Evolutionary conservation across 1,284 basidiomycete genomes (phyloP), one percentile per base, ranked within the genome.

Genomic region (Tilletia indica): DNA sequence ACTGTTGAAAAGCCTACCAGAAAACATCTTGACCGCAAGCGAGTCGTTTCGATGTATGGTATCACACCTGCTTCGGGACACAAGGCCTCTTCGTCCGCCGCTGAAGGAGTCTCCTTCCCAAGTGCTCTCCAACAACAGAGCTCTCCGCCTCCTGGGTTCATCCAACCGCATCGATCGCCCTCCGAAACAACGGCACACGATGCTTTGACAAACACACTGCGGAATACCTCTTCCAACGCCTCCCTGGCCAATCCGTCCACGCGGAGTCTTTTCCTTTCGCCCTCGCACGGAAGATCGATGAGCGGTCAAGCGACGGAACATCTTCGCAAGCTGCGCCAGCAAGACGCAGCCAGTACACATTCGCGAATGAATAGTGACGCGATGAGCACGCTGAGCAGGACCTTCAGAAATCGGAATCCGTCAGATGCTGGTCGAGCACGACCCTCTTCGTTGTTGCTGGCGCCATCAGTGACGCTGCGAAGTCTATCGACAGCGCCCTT

Each of bases 351-450:
- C 51, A 54, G 51, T 25, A n/a, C 51, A 19, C 51, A 54, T 25
- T 54, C 51, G 8, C 16, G 51, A 25, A 54, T 54, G 51, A 54
- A 54, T 19, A 54, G 51, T 19, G 51, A 54, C 21, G 51, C 51
- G 51, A 54, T 54, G 51, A 54, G 51, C 16, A 54, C 51, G 21
- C 51, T 54, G 51, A 54, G 51, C n/a, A 19, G 16, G 51, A 54
- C 51, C 12, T 19, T 54, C 12, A 54, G 21, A 19, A 11, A 25
- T 25, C 51, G 51, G 12, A 54, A 19, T 19, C 51, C 51, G 16
- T 54, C 51, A 19, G 51, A 54, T 25, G 51, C 51, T 11, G 51
- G 19, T 19, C 16, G 51, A 25, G 51, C 51, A n/a, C 51, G 51
- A 19, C 51, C 51, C 6, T 8, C 51, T 9, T 54, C 51, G 51